Base-by-base conservation (phyloP, 768 basidiomycete genomes). In the Leccinum subtestaceum region DNA sequence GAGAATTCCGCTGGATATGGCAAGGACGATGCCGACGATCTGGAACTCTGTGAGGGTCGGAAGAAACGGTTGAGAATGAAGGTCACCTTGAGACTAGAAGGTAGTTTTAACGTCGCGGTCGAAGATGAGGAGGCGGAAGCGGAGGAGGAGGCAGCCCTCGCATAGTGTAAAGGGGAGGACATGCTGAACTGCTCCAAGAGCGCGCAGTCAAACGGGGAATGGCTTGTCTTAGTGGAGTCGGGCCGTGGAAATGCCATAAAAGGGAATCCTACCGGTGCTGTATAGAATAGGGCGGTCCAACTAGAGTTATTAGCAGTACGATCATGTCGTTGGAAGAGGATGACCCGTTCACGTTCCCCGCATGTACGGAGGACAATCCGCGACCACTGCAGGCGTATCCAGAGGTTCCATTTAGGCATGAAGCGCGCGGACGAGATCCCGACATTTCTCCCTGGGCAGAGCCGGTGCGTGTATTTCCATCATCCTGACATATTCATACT, bases 11-110 rank as follows among this genome's bases (percentile, higher is more conserved):
- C 89, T 93, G 38, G 71, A 65, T 53, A 94, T 71, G 52, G 92
- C 90, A 60, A 93, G 82, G 50, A 91, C 72, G 64, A 93, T 84
- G 11, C 91, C 91, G 64, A 91, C 85, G 68, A 91, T 65, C 88
- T 89, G 69, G 36, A 25, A 45, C n/a, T 2, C 4, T 45, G 43
- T 45, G n/a, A n/a, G 19, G 38, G 21, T 21, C 10, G 1, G 9
- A 15, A 6, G 17, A 21, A 59, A 49, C 8, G 57, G 25, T 5
- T 50, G 9, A 36, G 32, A 19, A 45, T 48, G 43, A 27, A 59
- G 64, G 31, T 17, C 5, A 84, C 84, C 76, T 85, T 86, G 72
- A 86, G 82, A 63, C 82, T 85, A 1, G 61, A 75, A 55, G 57
- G 75, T 68, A 66, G 72, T 31, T 65, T 40, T 21, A 72, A 66